Percentiles rank a stretch among this genome's conserved stretches.
Evolutionary conservation across 2,329 filamentous ascomycete species (phyloP).

Genomic region (Byssochlamys sp.): DNA sequence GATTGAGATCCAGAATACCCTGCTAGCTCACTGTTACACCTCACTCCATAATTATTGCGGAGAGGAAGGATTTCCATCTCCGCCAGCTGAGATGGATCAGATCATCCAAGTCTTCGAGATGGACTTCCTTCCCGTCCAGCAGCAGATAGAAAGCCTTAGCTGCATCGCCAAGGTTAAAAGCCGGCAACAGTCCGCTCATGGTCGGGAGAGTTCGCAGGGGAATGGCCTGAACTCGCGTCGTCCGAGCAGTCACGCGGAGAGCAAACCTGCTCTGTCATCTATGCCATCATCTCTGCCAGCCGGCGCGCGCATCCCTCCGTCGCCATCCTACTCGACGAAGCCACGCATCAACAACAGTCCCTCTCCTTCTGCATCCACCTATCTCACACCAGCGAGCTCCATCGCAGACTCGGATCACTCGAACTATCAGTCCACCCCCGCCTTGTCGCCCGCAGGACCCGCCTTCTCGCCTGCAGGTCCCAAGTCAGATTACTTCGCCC

Average conservation of each 20-base stretch:
- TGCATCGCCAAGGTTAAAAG: constrained; percentile 59
- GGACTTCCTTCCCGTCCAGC: constrained; percentile 54
- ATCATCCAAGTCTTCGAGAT: constrained; percentile 58
- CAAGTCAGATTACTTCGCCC: constrained; percentile 38
- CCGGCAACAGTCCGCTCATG: constrained; percentile 41
- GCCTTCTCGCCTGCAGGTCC: constrained; percentile 30
- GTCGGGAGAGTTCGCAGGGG: constrained; percentile 34
- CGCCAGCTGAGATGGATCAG: constrained; percentile 61
- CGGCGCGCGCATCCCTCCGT: constrained; percentile 17
- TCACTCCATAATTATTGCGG: constrained; percentile 63
- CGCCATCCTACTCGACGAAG: constrained; percentile 19
- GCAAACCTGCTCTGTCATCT: constrained; percentile 18
- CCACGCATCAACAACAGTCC: constrained; percentile 14
- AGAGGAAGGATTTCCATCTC: constrained; percentile 59
- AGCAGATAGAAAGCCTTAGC: constrained; percentile 56
- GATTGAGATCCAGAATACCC: constrained; percentile 65
- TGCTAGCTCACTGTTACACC: constrained; percentile 71
- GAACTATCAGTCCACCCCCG: constrained; percentile 15
- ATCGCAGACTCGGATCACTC: constrained; percentile 13
- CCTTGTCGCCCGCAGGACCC: constrained; percentile 31
- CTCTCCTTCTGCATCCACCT: neutral
- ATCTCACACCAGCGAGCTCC: constrained; percentile 10
- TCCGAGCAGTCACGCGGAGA: constrained; percentile 22
- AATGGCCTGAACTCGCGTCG: constrained; percentile 25
- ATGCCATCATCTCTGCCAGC: constrained; percentile 8